These are phyloP conservation scores for Scortechinia acanthostroma DNA, from an alignment of 2,329 filamentous ascomycete species.

Conservation along the genomic window DNA sequence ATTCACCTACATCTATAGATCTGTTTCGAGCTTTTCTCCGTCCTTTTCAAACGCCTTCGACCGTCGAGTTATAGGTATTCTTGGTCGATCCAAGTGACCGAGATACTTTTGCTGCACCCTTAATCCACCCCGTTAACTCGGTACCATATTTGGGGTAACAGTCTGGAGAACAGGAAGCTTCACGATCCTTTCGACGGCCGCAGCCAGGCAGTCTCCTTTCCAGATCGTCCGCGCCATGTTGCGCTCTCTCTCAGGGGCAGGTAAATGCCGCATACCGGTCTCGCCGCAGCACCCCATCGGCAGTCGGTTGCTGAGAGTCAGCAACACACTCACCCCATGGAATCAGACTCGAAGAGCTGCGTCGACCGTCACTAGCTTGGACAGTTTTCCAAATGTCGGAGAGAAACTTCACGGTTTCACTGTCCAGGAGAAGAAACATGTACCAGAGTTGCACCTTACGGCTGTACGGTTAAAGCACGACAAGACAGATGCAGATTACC, in stretches of 20 bases:
- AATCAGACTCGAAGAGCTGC: neutral
- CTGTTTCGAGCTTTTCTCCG: too few species aligned
- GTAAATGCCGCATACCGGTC: neutral
- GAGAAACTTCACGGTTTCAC: constrained; percentile 67
- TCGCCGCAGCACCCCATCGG: neutral
- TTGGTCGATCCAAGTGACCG: too few species aligned
- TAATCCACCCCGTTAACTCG: too few species aligned
- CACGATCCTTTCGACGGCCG: too few species aligned
- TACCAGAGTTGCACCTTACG: constrained; percentile 65
- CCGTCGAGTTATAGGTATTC: too few species aligned
- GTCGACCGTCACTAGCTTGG: neutral
- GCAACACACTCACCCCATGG: neutral
- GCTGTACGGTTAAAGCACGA: constrained; percentile 64
- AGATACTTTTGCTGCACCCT: too few species aligned
- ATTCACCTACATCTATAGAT: too few species aligned
- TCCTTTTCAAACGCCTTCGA: too few species aligned
- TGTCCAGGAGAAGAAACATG: constrained; percentile 58
- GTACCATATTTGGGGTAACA: too few species aligned
- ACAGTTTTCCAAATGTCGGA: constrained; percentile 21
- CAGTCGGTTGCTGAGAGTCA: neutral
- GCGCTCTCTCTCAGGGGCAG: neutral
- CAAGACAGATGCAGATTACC: constrained; percentile 66
- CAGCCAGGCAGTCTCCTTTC: too few species aligned
- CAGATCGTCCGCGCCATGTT: neutral
- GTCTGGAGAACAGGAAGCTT: too few species aligned